Percentiles rank a stretch among this genome's conserved stretches.
Conservation (phyloP, 352 stramenopile genomes). For the Halophytophthora polymorphica region DNA sequence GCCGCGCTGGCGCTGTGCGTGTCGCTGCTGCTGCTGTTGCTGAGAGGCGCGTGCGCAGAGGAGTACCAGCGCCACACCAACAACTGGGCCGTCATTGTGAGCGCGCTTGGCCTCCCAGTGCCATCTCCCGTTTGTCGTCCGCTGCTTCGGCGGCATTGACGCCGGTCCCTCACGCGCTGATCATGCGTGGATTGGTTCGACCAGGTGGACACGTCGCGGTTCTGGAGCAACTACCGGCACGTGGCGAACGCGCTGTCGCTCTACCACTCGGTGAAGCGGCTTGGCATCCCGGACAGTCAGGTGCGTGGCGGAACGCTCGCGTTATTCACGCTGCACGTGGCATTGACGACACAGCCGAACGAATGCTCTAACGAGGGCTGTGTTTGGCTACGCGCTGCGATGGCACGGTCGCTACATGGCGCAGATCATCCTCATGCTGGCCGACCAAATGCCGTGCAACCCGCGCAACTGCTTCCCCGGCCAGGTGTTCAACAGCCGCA, state of each 20-base stretch:
- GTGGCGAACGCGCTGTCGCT: constrained; percentile 93
- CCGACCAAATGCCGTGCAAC: constrained; percentile 95
- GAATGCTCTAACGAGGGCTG: too few relatives aligned
- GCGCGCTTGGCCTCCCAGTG: constrained; percentile 2
- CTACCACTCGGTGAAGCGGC: constrained; percentile 91
- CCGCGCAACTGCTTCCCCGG: constrained; percentile 88
- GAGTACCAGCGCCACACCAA: constrained; percentile 78
- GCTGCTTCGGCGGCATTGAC: too few relatives aligned
- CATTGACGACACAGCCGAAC: too few relatives aligned
- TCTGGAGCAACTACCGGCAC: constrained; percentile 98
- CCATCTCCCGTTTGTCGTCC: neutral
- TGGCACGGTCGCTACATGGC: neutral
- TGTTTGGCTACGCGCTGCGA: too few relatives aligned
- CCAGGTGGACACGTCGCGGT: constrained; percentile 93
- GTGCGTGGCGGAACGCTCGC: constrained; percentile 16
- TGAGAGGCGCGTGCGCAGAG: constrained; percentile 16
- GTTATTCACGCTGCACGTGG: too few relatives aligned
- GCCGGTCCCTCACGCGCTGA: too few relatives aligned
- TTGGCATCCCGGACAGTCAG: constrained; percentile 93
- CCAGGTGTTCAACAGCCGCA: constrained; percentile 88
- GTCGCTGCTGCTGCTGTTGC: constrained; percentile 22
- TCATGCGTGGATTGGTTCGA: neutral
- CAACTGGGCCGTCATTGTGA: constrained; percentile 85
- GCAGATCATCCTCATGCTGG: constrained; percentile 95
- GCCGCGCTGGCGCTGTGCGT: constrained; percentile 22